These are phyloP conservation scores for Taphrina flavorubra DNA, from an alignment of 1,139 yeast species.

Conservation along the genomic window DNA sequence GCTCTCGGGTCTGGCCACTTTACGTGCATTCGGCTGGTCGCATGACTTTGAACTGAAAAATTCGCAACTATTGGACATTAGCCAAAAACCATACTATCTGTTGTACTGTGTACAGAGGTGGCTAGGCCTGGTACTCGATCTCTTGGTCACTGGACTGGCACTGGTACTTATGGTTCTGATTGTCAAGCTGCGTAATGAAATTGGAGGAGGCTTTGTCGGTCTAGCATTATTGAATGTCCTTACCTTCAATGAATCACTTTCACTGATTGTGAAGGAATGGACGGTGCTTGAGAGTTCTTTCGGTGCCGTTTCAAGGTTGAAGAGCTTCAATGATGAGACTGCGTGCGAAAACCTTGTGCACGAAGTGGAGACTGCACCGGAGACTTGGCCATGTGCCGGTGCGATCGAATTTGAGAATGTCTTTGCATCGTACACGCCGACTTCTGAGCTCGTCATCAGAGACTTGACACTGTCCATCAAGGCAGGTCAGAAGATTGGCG, in stretches of 20 bases:
- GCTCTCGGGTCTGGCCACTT: slow-evolving; percentile 89
- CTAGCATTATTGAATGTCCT: slow-evolving; percentile 62
- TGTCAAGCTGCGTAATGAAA: slow-evolving; percentile 65
- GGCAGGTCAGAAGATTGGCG: slow-evolving; percentile 84
- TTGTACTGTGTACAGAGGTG: slow-evolving; percentile 76
- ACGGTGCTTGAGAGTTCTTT: slow-evolving; percentile 80
- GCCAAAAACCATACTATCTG: slow-evolving; percentile 73
- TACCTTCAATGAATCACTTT: slow-evolving; percentile 43
- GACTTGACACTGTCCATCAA: slow-evolving; percentile 78
- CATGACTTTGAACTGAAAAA: slow-evolving; percentile 70
- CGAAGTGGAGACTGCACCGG: slow-evolving; percentile 62
- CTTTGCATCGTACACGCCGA: slow-evolving; percentile 86
- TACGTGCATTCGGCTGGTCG: slow-evolving; percentile 93
- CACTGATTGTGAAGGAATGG: slow-evolving; percentile 55
- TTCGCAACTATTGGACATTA: slow-evolving; percentile 60
- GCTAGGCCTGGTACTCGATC: slow-evolving; percentile 69
- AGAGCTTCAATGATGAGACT: slow-evolving; percentile 70
- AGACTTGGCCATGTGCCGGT: slow-evolving; percentile 84
- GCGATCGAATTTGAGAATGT: slow-evolving; percentile 74
- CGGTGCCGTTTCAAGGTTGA: slow-evolving; percentile 81
- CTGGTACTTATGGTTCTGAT: slow-evolving; percentile 63
- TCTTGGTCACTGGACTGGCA: slow-evolving; percentile 58
- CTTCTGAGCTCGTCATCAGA: slow-evolving; percentile 83
- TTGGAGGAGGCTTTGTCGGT: slow-evolving; percentile 72
- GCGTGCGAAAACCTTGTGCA: slow-evolving; percentile 67